Base-by-base conservation (phyloP, 805 yeast species). In the Kockiozyma suomiensis region DNA sequence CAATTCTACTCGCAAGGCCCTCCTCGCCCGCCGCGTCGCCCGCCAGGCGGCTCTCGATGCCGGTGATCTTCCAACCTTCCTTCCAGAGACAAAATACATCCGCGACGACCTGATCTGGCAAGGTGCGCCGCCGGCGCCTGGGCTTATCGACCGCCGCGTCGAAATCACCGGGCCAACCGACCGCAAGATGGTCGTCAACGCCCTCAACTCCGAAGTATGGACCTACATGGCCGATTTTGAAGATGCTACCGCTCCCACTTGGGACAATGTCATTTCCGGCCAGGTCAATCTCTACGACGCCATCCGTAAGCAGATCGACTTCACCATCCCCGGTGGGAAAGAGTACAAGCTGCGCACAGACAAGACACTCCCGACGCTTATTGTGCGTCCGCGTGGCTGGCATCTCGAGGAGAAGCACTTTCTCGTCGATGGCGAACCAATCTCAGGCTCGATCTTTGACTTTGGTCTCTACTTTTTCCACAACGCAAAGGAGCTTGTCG, bases 81-180 rank as follows among this genome's bases (percentile, higher is more conserved):
- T 85, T 62, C 87, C 88, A 23, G 87, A 85, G 70, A 85, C 90
- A 47, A 75, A 74, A 62, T 72, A 78, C 70, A 81, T 85, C 68
- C 79, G 90, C 69, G 82, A 85, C 46, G 87, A 85, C 72, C 81
- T 85, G 37, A 78, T 84, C 43, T 85, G 90, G 90, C 83, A 82
- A 61, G 90, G 89, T 35, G 86, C 90, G 26, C 79, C 83, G 47
- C 83, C 85, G 61, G 88, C 85, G 45, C 84, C 82, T 19, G 90
- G 90, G 21, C 79, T 85, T 59, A 82, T 79, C 69, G 90, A 86
- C 78, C 81, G 90, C 70, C 80, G 90, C 67, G 88, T 84, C 58
- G 90, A 85, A 73, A 85, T 85, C 74, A 85, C 90, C 50, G 90
- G 90, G 41, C 90, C 90, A 48, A 84, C 88, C 49, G 90, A 85